Conservation (phyloP, 495 filamentous ascomycete species). For the Penicillium psychrofluorescens region DNA sequence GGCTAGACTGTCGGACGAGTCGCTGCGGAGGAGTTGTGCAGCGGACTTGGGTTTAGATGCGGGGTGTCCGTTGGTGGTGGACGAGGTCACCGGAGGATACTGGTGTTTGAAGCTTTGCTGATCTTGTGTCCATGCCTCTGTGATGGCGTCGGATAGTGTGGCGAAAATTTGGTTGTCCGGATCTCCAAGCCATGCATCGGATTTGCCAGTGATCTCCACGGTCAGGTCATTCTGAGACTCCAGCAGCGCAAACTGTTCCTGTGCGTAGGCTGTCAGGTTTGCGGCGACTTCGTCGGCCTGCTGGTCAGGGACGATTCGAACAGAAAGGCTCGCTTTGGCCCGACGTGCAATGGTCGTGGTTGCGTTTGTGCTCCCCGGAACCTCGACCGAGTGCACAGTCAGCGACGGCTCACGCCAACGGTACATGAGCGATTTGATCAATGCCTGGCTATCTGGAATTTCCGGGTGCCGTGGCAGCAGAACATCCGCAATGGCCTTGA, state of each 20-base stretch:
- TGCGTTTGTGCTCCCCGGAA: slow-evolving; percentile 50
- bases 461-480: slow-evolving; percentile 65
- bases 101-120: slow-evolving; percentile 21
- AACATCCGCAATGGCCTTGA: slow-evolving; percentile 72
- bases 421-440: slow-evolving; percentile 77
- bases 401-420: slow-evolving; percentile 94
- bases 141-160: slow-evolving; percentile 79
- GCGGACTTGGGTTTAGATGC: slow-evolving; percentile 8
- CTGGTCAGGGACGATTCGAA: slow-evolving; percentile 91
- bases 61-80: slow-evolving; percentile 6
- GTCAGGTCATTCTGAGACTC: slow-evolving; percentile 74
- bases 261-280: slow-evolving; percentile 57
- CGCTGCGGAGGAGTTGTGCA: slow-evolving; percentile 22
- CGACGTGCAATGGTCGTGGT: slow-evolving; percentile 82
- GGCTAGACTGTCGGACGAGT: slow-evolving; percentile 37
- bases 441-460: slow-evolving; percentile 54
- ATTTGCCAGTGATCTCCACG: slow-evolving; percentile 81
- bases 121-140: slow-evolving; percentile 61
- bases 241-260: slow-evolving; percentile 62
- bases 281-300: slow-evolving; percentile 65
- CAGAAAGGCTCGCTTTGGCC: slow-evolving; percentile 77
- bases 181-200: slow-evolving; percentile 94
- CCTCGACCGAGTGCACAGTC: slow-evolving; percentile 87
- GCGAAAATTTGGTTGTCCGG: slow-evolving; percentile 85
- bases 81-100: slow-evolving; percentile 20